Evolutionary conservation across 1,139 yeast species (phyloP).

Genomic region (Debaryomyces coudertii): DNA sequence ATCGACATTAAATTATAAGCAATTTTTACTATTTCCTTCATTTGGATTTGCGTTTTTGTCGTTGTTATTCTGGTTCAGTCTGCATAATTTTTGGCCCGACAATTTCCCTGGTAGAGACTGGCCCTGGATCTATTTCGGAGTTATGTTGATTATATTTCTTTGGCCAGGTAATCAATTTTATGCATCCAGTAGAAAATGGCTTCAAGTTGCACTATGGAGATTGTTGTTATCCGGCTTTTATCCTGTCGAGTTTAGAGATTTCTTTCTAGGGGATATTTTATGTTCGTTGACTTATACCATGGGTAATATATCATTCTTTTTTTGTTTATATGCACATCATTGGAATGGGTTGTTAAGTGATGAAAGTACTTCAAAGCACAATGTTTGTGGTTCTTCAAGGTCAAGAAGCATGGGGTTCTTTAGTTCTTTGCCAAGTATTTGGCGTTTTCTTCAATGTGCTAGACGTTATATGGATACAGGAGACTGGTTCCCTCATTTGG

Average conservation of each 20-base stretch:
- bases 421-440: conserved; percentile 80
- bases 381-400: conserved; percentile 72
- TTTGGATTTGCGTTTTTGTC: conserved; percentile 58
- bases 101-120: conserved; percentile 67
- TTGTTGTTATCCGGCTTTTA: conserved; percentile 79
- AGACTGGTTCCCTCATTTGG: conserved; percentile 95
- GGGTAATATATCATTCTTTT: conserved; percentile 83
- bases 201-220: conserved; percentile 72
- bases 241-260: conserved; percentile 94
- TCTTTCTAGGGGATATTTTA: conserved; percentile 87
- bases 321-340: conserved; percentile 75
- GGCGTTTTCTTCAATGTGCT: conserved; percentile 89
- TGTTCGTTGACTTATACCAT: conserved; percentile 87
- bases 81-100: conserved; percentile 67
- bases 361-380: conserved; percentile 34
- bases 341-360: conserved; percentile 57
- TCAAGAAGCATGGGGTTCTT: conserved; percentile 83
- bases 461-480: conserved; percentile 93
- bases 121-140: conserved; percentile 78
- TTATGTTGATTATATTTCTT: conserved; percentile 51
- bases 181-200: conserved; percentile 69
- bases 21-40: conserved; percentile 66
- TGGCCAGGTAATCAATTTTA: conserved; percentile 65
- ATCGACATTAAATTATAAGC: conserved; percentile 67
- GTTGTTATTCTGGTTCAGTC: conserved; percentile 74